A percentile compares a stretch with the other conserved stretches of the same genome.
These are phyloP conservation scores for Cyclostephanos tholiformis DNA, from an alignment of 108 stramenopile species.

Conservation along the genomic window DNA sequence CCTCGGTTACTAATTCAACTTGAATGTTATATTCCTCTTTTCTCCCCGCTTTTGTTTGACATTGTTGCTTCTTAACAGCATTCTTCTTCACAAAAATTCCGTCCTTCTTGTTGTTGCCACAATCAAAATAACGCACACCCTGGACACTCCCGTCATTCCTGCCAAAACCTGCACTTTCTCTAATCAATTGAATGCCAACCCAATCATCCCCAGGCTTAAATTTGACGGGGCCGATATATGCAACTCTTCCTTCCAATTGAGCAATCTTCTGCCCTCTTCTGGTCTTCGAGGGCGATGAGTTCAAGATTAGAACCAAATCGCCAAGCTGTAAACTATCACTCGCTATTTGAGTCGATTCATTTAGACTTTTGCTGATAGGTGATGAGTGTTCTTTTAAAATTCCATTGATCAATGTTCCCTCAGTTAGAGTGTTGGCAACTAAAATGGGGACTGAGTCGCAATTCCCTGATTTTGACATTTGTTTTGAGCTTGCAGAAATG, in stretches of 20 bases:
- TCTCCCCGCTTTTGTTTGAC: not conserved
- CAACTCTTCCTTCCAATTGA: slow-evolving; percentile 72
- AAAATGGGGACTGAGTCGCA: not conserved
- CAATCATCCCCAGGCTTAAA: slow-evolving; percentile 75
- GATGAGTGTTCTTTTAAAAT: not conserved
- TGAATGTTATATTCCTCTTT: slow-evolving; percentile 22
- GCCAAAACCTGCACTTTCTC: slow-evolving; percentile 53
- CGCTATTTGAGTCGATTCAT: not conserved
- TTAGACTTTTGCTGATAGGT: not conserved
- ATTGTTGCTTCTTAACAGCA: slow-evolving; percentile 10
- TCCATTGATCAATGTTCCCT: not conserved
- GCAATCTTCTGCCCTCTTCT: not conserved
- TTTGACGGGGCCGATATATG: slow-evolving; percentile 64
- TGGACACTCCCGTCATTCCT: slow-evolving; percentile 20
- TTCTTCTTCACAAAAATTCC: slow-evolving; percentile 32
- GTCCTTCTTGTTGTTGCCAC: slow-evolving; percentile 32
- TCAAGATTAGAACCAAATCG: slow-evolving; percentile 21
- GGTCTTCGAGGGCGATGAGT: slow-evolving; percentile 1
- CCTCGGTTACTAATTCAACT: slow-evolving; percentile 2
- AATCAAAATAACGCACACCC: slow-evolving; percentile 23
- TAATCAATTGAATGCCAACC: slow-evolving; percentile 83
- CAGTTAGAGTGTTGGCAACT: not conserved
- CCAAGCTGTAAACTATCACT: slow-evolving; percentile 16
- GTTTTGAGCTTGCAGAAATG: slow-evolving; percentile 23
- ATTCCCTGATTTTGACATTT: not conserved